Evolutionary conservation across 495 filamentous ascomycete species (phyloP), one percentile per base, ranked within the genome.

Genomic region (Platismatia glauca): DNA sequence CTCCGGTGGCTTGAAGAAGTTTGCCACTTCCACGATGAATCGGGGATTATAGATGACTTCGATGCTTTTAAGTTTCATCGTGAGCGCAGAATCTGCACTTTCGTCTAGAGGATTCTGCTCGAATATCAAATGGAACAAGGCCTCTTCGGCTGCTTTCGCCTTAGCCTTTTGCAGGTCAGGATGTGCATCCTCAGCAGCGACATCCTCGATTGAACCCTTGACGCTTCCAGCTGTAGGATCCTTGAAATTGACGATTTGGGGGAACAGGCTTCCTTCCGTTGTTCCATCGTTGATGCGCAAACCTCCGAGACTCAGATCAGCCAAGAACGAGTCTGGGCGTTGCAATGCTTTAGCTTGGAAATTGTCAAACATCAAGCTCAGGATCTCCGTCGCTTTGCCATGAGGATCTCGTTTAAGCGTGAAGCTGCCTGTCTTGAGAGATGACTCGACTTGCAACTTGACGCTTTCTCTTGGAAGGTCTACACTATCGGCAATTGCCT

Each of bases 41-140:
- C 84, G 86, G 20, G 94, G 94, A 69, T 98, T 98, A 76, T 96
- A 97, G 52, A 97, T 89, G 58, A 98, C 88, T 75, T 97, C 95
- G 63, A 97, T 87, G 68, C 90, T 91, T 75, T 95, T 96, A 59
- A 97, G 76, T 73, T 95, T 96, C 64, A 91, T 85, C 13, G 87
- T 95, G 22, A 98, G 77, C 7, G 90, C 89, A 11, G 93, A 84
- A 67, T 98, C 94, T 22, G 93, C 91, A 66, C 90, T 88, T 8
- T 86, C 91, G 70, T 98, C 91, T 13, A 98, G 80, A 0, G 94
- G 94, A 66, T 97, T 95, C 67, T 96, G 88, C 78, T 98, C 94
- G 62, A 97, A 86, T 41, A 91, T 84, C 62, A 97, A 76, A 68
- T 91, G 82, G 79, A 98, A 98, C 76, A 98, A 89, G 29, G 82